Evolutionary conservation across 2,329 filamentous ascomycete genomes (phyloP).

Genomic region (Ophiostoma triangulosporum): DNA sequence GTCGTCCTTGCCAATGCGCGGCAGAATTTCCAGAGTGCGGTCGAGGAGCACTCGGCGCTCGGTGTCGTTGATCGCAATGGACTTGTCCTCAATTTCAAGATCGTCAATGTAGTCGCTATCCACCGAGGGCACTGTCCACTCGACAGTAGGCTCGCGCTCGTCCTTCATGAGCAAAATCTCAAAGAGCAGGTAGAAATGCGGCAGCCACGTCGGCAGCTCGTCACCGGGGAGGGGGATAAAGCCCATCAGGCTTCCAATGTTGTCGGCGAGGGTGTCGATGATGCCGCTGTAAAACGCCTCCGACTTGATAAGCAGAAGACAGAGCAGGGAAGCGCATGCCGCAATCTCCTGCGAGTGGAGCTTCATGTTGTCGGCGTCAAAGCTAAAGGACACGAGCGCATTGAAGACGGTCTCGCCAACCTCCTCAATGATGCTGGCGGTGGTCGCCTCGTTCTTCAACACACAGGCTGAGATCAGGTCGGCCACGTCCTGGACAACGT

Average conservation of each 20-base stretch:
- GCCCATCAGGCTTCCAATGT: constrained; percentile 58
- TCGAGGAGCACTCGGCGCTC: constrained; percentile 61
- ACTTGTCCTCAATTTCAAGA: constrained; percentile 44
- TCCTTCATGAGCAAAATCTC: constrained; percentile 87
- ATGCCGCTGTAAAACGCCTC: constrained; percentile 65
- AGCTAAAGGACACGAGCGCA: constrained; percentile 59
- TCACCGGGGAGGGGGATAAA: constrained; percentile 67
- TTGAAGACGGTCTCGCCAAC: constrained; percentile 73
- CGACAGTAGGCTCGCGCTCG: constrained; percentile 60
- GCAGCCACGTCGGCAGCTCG: constrained; percentile 82
- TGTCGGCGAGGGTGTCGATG: constrained; percentile 60
- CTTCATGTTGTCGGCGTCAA: constrained; percentile 52
- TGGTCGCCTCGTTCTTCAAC: constrained; percentile 39
- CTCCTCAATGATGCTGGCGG: constrained; percentile 35
- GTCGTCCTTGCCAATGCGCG: constrained; percentile 77
- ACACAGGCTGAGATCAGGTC: constrained; percentile 68
- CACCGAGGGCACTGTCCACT: constrained; percentile 48
- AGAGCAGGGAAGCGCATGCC: constrained; percentile 83
- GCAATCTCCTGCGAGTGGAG: constrained; percentile 52
- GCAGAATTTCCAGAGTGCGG: constrained; percentile 69
- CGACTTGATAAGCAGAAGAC: constrained; percentile 71
- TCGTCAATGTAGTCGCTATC: constrained; percentile 36
- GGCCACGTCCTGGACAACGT: constrained; percentile 79
- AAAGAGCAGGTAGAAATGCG: constrained; percentile 76
- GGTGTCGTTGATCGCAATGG: constrained; percentile 48